Percentiles rank a stretch among this genome's conserved stretches.
phyloP scores from a whole-genome alignment of 192 early-diverging fungal genomes.

The Coemansia nantahalensis region DNA sequence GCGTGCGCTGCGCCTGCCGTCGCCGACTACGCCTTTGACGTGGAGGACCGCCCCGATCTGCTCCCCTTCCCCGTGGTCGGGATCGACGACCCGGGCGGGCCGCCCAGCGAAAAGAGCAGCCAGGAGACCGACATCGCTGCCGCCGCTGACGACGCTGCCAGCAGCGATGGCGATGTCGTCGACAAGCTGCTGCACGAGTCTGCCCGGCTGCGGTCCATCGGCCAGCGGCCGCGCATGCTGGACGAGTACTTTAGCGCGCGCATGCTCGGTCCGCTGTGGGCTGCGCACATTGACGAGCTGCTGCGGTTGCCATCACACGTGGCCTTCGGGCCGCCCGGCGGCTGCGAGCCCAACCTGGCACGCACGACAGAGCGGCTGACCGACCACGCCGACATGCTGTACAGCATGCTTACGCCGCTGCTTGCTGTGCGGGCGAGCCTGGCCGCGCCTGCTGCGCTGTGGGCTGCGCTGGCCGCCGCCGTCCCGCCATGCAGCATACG shows the following conservation, averaged over 20 bases:
- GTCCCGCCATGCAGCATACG: too few species aligned
- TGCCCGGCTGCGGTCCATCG: background rate
- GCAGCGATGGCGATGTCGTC: slow-evolving; percentile 7
- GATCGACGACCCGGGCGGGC: background rate
- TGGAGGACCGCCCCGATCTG: background rate
- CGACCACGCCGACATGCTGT: slow-evolving; percentile 14
- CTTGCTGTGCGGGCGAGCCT: slow-evolving; percentile 11
- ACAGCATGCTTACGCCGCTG: slow-evolving; percentile 15
- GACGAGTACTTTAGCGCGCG: slow-evolving; percentile 14
- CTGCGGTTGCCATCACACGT: slow-evolving; percentile 8
- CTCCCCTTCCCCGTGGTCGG: background rate
- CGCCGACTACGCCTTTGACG: too few species aligned
- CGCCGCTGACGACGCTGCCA: background rate
- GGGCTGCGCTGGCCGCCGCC: slow-evolving; percentile 8
- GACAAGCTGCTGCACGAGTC: slow-evolving; percentile 20
- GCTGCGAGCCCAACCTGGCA: too few species aligned
- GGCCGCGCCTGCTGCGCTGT: slow-evolving; percentile 8
- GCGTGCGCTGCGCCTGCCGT: too few species aligned
- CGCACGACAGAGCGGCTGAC: slow-evolving; percentile 13
- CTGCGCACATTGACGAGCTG: slow-evolving; percentile 16
- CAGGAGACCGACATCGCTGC: background rate
- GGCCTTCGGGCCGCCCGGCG: slow-evolving; percentile 10
- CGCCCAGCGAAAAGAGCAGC: background rate
- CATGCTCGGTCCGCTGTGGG: slow-evolving; percentile 20
- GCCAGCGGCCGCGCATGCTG: background rate